phyloP scores from a whole-genome alignment of 2,329 filamentous ascomycete genomes.

The Botryotinia convoluta region DNA sequence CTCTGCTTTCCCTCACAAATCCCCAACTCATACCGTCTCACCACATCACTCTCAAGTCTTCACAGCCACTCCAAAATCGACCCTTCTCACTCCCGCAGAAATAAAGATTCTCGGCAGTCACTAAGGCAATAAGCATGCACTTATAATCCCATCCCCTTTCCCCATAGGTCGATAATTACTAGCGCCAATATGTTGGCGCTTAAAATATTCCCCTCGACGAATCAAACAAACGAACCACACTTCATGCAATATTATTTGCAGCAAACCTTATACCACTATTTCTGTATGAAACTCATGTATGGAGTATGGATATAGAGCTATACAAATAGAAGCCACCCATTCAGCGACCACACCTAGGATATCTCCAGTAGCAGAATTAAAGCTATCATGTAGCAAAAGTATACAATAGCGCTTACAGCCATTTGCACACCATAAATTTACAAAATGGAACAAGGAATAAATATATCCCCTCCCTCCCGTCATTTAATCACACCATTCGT shows the following conservation, averaged over 20 bases:
- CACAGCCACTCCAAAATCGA: not conserved
- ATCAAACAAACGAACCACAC: not conserved
- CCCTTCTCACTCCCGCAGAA: not conserved
- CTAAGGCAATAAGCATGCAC: not conserved
- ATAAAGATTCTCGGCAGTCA: not conserved
- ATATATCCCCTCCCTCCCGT: not conserved
- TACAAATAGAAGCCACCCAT: not conserved
- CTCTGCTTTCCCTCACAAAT: not conserved
- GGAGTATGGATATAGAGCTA: not conserved
- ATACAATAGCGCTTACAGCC: not conserved
- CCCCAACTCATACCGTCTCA: not conserved
- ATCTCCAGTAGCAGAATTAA: not conserved
- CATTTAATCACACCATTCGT: not conserved
- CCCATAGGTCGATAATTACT: not conserved
- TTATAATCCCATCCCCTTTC: not conserved
- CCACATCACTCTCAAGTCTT: not conserved
- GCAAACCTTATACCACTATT: not conserved
- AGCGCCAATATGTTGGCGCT: slow-evolving; percentile 3
- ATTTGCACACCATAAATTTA: not conserved
- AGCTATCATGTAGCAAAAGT: not conserved
- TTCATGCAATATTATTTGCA: not conserved
- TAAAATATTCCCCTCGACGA: not conserved
- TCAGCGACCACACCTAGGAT: not conserved
- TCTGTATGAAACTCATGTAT: not conserved
- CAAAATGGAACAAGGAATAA: not conserved